phyloP scores from a whole-genome alignment of 805 yeast genomes.

The Schizosaccharomyces octosporus region DNA sequence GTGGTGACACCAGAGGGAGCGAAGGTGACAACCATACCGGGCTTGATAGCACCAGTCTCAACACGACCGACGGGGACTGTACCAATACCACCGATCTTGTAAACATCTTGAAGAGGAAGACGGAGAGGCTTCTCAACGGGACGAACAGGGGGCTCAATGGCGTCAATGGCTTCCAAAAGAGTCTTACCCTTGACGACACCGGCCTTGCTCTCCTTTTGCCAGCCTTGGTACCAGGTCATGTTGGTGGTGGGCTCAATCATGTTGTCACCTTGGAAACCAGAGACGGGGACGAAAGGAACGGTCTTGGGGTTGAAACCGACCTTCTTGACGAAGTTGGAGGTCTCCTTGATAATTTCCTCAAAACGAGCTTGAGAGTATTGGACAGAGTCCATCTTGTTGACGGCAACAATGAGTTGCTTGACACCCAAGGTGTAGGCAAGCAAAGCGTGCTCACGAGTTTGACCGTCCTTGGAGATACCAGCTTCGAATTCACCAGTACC shows the following conservation, averaged over 20 bases:
- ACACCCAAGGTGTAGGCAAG: constrained; percentile 97
- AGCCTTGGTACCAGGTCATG: constrained; percentile 77
- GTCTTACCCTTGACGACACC: constrained; percentile 57
- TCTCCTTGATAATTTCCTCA: constrained; percentile 54
- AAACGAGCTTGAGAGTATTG: constrained; percentile 66
- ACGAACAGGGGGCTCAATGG: constrained; percentile 56
- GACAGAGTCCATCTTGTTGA: constrained; percentile 89
- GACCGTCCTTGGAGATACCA: constrained; percentile 85
- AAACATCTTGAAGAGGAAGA: constrained; percentile 73
- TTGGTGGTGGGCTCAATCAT: constrained; percentile 62
- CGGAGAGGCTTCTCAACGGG: constrained; percentile 74
- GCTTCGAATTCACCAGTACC: constrained; percentile 90
- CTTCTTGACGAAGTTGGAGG: constrained; percentile 59
- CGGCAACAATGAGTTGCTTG: constrained; percentile 73
- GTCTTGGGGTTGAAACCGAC: constrained; percentile 66
- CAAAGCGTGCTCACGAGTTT: constrained; percentile 85
- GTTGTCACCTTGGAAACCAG: constrained; percentile 87
- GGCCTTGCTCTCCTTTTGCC: constrained; percentile 55
- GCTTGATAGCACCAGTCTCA: constrained; percentile 76
- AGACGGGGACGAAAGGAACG: constrained; percentile 71
- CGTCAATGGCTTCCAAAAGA: constrained; percentile 62
- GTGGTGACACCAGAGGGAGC: constrained; percentile 83
- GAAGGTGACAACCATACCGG: constrained; percentile 72
- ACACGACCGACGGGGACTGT: constrained; percentile 88
- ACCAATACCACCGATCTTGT: constrained; percentile 83